Evolutionary conservation across 805 yeast species (phyloP).

Genomic region (Kuraishia molischiana): DNA sequence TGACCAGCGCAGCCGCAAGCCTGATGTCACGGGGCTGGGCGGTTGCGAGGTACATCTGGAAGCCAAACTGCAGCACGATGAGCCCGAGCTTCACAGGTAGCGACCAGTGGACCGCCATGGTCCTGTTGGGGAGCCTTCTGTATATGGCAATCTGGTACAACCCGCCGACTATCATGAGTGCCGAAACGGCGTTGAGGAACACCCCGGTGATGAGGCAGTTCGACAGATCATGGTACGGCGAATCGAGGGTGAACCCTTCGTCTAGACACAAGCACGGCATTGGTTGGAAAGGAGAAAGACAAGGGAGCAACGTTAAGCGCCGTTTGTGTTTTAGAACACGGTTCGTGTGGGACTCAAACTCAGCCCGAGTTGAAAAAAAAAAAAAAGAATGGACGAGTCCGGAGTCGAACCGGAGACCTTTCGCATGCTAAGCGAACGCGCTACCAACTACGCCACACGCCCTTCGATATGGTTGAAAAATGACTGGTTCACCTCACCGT

Average conservation of each 20-base stretch:
- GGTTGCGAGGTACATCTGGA: conserved; percentile 18
- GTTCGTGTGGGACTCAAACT: too few species aligned
- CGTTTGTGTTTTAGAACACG: too few species aligned
- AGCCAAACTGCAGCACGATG: conserved; percentile 26
- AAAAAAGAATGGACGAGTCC: conserved; percentile 49
- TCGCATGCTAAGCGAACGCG: conserved; percentile 78
- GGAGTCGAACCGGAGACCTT: conserved; percentile 79
- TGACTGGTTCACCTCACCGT: too few species aligned
- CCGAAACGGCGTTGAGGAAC: conserved; percentile 23
- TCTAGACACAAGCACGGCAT: too few species aligned
- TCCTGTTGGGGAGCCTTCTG: conserved; percentile 20
- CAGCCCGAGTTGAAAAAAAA: too few species aligned
- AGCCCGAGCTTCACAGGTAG: conserved; percentile 32
- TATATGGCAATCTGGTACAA: conserved; percentile 22
- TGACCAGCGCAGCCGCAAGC: conserved; percentile 18
- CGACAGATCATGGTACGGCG: conserved; percentile 32
- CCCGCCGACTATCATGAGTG: conserved; percentile 27
- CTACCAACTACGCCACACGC: conserved; percentile 83
- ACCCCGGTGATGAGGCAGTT: conserved; percentile 42
- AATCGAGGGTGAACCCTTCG: conserved; percentile 37
- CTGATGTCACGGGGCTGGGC: conserved; percentile 15
- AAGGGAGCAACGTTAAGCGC: too few species aligned
- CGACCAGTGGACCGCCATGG: conserved; percentile 23
- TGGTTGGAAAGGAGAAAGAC: too few species aligned
- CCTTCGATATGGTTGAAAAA: too few species aligned